Base-by-base conservation (phyloP, 768 basidiomycete genomes). In the Daedaleopsis nitida region DNA sequence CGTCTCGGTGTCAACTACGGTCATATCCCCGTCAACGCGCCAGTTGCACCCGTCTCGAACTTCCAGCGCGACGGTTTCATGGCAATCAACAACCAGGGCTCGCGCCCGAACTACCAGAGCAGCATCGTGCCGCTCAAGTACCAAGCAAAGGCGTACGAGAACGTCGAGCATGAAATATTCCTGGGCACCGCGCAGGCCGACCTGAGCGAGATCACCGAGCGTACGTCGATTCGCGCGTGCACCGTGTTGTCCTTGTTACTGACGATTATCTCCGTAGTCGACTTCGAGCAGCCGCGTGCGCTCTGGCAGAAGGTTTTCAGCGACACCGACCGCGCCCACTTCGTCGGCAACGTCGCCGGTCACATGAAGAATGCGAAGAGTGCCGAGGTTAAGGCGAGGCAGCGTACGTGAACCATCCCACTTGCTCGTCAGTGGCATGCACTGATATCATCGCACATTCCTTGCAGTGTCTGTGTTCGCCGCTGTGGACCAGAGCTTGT, bases 11-110 rank as follows among this genome's bases (percentile, higher is more conserved):
- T 71, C 56, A 93, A 93, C 79, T 91, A 92, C 77, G 82, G 88
- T 69, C 91, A 96, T 69, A 78, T 98, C 11, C 94, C 95, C 1
- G 88, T 95, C 72, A 98, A 98, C 73, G 81, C 86, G 6, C 89
- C 94, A 1, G 71, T 89, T 52, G 78, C 76, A 54, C 89, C 88
- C 5, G 78, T 92, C 57, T 82, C 85, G 63, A 95, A 96, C 84
- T 96, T 96, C 90, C 94, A 96, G 77, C 90, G 95, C 47, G 94
- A 91, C 68, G 96, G 95, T 21, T 58, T 75, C 9, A 81, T 77
- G 75, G 78, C 85, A 1, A 85, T 86, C 76, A 75, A 86, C 70
- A 92, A 87, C 70, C 94, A 96, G 76, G 95, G 93, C 64, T 72
- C 78, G 60, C 83, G 92, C 23, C 93, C 96, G 63, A 94, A 92